Evolutionary conservation across 177 flowering plant genomes (phyloP).

Genomic region (Vitis hybrid): DNA sequence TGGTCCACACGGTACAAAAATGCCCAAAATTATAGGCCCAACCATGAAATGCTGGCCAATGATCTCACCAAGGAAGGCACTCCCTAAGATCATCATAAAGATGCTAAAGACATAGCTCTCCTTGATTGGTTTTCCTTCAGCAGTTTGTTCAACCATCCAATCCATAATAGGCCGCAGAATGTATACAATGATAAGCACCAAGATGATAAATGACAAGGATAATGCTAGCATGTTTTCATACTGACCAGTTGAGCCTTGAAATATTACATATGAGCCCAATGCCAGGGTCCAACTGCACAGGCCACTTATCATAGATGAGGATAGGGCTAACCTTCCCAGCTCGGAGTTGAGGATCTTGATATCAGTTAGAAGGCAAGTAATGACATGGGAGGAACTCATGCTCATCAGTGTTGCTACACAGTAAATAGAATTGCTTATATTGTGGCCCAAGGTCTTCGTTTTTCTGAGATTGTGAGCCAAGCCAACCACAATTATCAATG

Average conservation of each 20-base stretch:
- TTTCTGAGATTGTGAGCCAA: neutral
- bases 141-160: constrained; percentile 14
- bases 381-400: constrained; percentile 25
- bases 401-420: constrained; percentile 13
- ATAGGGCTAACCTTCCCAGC: constrained; percentile 37
- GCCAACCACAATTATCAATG: neutral
- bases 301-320: constrained; percentile 30
- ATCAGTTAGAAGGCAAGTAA: constrained; percentile 28
- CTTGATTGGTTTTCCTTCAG: constrained; percentile 14
- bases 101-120: constrained; percentile 19
- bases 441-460: neutral
- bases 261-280: neutral
- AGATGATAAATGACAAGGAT: neutral
- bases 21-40: constrained; percentile 36
- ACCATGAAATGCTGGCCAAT: constrained; percentile 24
- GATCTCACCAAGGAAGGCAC: constrained; percentile 5
- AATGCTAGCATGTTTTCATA: neutral
- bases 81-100: constrained; percentile 8
- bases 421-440: neutral
- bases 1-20: constrained; percentile 43
- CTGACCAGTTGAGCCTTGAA: neutral
- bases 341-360: constrained; percentile 39
- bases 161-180: constrained; percentile 22
- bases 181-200: constrained; percentile 7
- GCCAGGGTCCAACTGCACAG: neutral